Conservation (phyloP, 1,284 basidiomycete species). For the Rhodotorula sp. region DNA sequence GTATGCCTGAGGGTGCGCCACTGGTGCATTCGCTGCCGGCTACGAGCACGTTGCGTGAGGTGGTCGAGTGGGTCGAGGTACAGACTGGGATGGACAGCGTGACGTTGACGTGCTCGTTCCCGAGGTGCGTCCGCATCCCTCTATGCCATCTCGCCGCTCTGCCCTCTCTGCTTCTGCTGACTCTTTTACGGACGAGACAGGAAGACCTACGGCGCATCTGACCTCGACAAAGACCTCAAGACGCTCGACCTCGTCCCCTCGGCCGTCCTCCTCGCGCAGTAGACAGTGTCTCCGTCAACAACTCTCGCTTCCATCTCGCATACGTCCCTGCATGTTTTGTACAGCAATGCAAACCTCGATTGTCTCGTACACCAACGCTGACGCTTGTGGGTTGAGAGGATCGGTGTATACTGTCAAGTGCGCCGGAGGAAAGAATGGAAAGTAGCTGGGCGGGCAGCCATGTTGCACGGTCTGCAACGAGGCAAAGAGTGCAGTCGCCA, state of each 20-base stretch:
- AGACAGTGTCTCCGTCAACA: not conserved
- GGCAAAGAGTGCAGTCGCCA: too few species aligned
- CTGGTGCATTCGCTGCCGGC: conserved; percentile 75
- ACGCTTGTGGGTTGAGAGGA: too few species aligned
- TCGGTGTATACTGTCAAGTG: too few species aligned
- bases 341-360: not conserved
- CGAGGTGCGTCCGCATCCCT: conserved; percentile 58
- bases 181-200: conserved; percentile 48
- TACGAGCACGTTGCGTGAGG: conserved; percentile 70
- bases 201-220: conserved; percentile 63
- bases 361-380: too few species aligned
- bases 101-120: conserved; percentile 70
- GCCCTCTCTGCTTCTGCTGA: not conserved
- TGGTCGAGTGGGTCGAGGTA: conserved; percentile 78
- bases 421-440: too few species aligned
- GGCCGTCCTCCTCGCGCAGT: conserved; percentile 28
- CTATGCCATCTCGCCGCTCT: not conserved
- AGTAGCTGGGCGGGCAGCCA: too few species aligned
- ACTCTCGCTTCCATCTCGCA: not conserved
- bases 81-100: conserved; percentile 72
- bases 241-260: conserved; percentile 75
- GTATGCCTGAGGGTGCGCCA: conserved; percentile 71
- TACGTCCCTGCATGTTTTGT: not conserved
- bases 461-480: too few species aligned
- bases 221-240: conserved; percentile 65